Evolutionary conservation across 2,329 filamentous ascomycete species (phyloP), one percentile per base, ranked within the genome.

Genomic region (Cladobotryum mycophilum): DNA sequence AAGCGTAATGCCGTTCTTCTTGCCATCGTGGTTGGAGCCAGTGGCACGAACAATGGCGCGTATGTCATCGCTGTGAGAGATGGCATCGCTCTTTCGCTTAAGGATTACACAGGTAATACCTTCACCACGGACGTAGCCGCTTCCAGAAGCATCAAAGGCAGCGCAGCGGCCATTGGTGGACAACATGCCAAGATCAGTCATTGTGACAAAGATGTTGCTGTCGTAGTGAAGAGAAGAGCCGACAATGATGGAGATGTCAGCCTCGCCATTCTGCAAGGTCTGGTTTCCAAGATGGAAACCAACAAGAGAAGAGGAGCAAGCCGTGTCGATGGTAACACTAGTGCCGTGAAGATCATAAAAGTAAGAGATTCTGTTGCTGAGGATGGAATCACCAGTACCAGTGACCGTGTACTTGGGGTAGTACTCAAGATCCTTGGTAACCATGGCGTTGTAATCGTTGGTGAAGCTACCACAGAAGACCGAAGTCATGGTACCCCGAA

Each of bases 101-200:
- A 53, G 17, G 2, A 53, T 15, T 14, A 47, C 41, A 8, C 18
- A 34, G 7, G 41, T 43, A 2, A 51, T 25, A n/a, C 51, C 51
- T 8, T 53, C 51, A 15, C 51, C 51, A 22, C 51, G 51, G 5
- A 42, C 47, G 14, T 53, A 53, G 6, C 51, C 51, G n/a, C 42
- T 33, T 4, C 43, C 51, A 1, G 41, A 22, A 7, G 13, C 37
- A 4, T 53, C 51, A 13, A 41, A 53, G 38, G 48, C 51, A 11
- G 36, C 45, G 7, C 41, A 45, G n/a, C 41, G 42, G 13, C 50
- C 49, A 70, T 61, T 36, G 4, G 25, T 36, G 25, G 20, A 12
- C 20, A 66, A 58, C 41, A 66, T 57, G n/a, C 58, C 58, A 22
- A 63, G 55, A 8, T 58, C 56, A 5, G 57, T 58, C 53, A 64